phyloP scores from a whole-genome alignment of 345 rosid genomes.

The Hibiscus trionum region DNA sequence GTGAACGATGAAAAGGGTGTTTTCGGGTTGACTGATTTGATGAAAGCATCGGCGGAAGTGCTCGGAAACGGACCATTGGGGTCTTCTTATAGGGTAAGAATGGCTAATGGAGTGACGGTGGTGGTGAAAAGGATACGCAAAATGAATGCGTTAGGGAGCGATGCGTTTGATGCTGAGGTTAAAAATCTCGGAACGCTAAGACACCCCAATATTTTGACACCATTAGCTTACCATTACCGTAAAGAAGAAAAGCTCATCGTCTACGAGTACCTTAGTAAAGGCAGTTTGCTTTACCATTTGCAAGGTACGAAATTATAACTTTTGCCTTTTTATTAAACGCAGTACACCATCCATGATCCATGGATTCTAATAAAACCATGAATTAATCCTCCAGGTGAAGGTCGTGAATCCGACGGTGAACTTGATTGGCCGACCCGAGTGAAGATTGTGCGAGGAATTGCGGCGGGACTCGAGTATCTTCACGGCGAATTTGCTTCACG shows the following conservation, averaged over 20 bases:
- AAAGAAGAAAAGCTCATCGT: slow-evolving; percentile 66
- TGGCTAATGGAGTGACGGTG: slow-evolving; percentile 38
- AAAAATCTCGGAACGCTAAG: slow-evolving; percentile 38
- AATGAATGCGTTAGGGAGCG: slow-evolving; percentile 39
- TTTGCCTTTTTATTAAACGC: background rate
- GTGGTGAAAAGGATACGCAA: slow-evolving; percentile 75
- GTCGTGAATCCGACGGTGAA: slow-evolving; percentile 28
- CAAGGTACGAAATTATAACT: slow-evolving; percentile 31
- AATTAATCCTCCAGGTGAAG: slow-evolving; percentile 28
- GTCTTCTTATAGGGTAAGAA: slow-evolving; percentile 50
- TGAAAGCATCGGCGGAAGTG: slow-evolving; percentile 75
- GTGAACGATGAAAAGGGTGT: slow-evolving; percentile 52
- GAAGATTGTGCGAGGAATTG: slow-evolving; percentile 55
- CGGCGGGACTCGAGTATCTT: slow-evolving; percentile 49
- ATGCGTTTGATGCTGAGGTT: slow-evolving; percentile 51
- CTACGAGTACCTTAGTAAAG: slow-evolving; percentile 42
- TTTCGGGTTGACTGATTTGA: slow-evolving; percentile 54
- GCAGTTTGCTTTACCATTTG: slow-evolving; percentile 58
- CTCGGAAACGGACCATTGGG: slow-evolving; percentile 62
- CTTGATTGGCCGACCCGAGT: slow-evolving; percentile 57
- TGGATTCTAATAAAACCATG: background rate
- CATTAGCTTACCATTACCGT: slow-evolving; percentile 61
- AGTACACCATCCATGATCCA: background rate
- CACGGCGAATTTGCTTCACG: slow-evolving; percentile 36
- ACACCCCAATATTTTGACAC: slow-evolving; percentile 51